A percentile compares a stretch with the other conserved stretches of the same genome.
Conservation (phyloP, 1,284 basidiomycete genomes). For the Chiua sp. region DNA sequence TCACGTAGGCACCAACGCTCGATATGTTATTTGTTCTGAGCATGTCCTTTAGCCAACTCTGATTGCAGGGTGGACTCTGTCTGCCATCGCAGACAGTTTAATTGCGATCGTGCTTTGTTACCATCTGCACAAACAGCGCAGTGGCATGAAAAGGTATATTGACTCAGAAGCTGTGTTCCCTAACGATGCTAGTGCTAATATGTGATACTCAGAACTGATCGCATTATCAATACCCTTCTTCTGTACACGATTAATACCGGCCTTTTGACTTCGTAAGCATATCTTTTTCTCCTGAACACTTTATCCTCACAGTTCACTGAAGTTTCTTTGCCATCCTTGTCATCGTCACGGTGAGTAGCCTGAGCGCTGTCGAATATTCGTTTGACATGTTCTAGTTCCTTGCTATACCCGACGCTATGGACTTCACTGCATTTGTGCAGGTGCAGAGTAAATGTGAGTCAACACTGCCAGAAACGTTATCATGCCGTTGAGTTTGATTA, state of each 20-base stretch:
- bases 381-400: no score
- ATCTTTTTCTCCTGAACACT: background rate
- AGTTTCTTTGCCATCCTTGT: background rate
- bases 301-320: background rate
- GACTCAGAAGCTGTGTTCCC: no score
- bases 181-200: background rate
- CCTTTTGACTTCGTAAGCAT: constrained; percentile 12
- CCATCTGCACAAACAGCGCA: constrained; percentile 9
- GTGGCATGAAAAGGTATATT: constrained; percentile 12
- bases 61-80: constrained; percentile 11
- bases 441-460: constrained; percentile 9
- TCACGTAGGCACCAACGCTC: no score
- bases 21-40: no score
- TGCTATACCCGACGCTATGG: constrained; percentile 1
- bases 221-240: constrained; percentile 12
- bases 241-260: constrained; percentile 19
- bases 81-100: constrained; percentile 1
- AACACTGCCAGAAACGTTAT: no score
- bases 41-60: constrained; percentile 17
- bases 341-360: constrained; percentile 2
- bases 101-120: constrained; percentile 15
- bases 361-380: background rate
- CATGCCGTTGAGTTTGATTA: no score
- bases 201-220: constrained; percentile 9
- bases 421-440: constrained; percentile 6